Evolutionary conservation across 192 early-diverging fungal genomes (phyloP).

Genomic region (Coemansia sp.): DNA sequence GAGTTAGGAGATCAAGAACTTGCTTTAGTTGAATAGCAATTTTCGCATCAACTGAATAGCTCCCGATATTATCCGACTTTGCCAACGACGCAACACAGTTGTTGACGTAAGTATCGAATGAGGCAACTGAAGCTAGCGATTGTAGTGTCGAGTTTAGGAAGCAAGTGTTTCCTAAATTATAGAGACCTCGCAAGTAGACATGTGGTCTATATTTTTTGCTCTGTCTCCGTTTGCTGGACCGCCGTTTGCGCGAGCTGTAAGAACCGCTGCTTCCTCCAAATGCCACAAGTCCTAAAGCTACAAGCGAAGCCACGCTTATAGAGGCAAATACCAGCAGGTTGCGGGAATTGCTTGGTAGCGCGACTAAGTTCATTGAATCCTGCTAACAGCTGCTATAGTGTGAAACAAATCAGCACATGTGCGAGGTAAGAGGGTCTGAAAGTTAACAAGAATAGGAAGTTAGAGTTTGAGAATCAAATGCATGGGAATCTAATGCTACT

Average conservation of each 20-base stretch:
- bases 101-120: slow-evolving; percentile 40
- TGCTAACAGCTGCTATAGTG: neutral
- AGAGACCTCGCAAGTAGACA: slow-evolving; percentile 64
- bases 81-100: slow-evolving; percentile 21
- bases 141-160: slow-evolving; percentile 83
- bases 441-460: too few species aligned
- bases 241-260: slow-evolving; percentile 1
- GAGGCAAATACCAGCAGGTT: slow-evolving; percentile 39
- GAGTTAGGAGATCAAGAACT: slow-evolving; percentile 36
- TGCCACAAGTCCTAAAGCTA: slow-evolving; percentile 31
- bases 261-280: slow-evolving; percentile 9
- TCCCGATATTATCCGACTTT: neutral
- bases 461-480: too few species aligned
- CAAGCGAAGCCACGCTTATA: slow-evolving; percentile 33
- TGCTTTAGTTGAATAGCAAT: slow-evolving; percentile 31
- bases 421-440: too few species aligned
- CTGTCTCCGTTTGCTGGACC: slow-evolving; percentile 7
- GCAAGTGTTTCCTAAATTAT: slow-evolving; percentile 86
- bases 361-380: slow-evolving; percentile 6
- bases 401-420: neutral
- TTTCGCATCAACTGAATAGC: slow-evolving; percentile 25
- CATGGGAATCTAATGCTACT: too few species aligned
- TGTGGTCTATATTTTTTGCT: slow-evolving; percentile 14
- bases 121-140: slow-evolving; percentile 35
- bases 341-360: slow-evolving; percentile 12